A percentile compares a stretch with the other conserved stretches of the same genome.
These are phyloP conservation scores for Hortiboletus flavorubellus DNA, from an alignment of 768 basidiomycete species.

Conservation along the genomic window DNA sequence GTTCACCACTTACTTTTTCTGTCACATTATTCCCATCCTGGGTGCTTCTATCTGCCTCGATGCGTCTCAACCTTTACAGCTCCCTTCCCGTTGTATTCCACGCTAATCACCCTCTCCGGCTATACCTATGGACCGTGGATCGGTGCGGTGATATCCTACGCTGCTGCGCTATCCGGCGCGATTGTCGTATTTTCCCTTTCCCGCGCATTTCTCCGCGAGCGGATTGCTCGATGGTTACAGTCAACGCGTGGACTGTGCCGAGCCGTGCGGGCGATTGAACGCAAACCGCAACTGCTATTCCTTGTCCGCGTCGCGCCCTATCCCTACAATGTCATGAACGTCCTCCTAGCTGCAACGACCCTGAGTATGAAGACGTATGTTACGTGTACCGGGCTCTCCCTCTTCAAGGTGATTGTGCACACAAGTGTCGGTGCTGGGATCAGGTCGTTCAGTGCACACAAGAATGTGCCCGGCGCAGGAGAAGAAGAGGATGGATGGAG, in stretches of 20 bases:
- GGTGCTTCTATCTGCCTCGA: slow-evolving; percentile 6
- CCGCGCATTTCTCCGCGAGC: slow-evolving; percentile 65
- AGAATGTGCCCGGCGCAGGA: slow-evolving; percentile 42
- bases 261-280: slow-evolving; percentile 84
- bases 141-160: slow-evolving; percentile 84
- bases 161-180: slow-evolving; percentile 81
- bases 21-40: slow-evolving; percentile 2
- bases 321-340: slow-evolving; percentile 94
- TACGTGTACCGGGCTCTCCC: slow-evolving; percentile 73
- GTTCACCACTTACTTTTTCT: slow-evolving; percentile 8
- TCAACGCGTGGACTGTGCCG: slow-evolving; percentile 70
- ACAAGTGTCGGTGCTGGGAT: slow-evolving; percentile 85
- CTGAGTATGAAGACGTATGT: slow-evolving; percentile 78
- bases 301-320: slow-evolving; percentile 91
- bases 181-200: slow-evolving; percentile 80
- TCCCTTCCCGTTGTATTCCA: slow-evolving; percentile 89
- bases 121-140: slow-evolving; percentile 86
- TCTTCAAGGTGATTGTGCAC: slow-evolving; percentile 90
- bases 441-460: slow-evolving; percentile 64
- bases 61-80: slow-evolving; percentile 42
- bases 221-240: slow-evolving; percentile 70
- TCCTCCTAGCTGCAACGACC: slow-evolving; percentile 81
- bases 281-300: slow-evolving; percentile 83
- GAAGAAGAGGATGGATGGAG: slow-evolving; percentile 46
- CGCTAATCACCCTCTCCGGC: slow-evolving; percentile 86